Evolutionary conservation across 1,139 yeast species (phyloP), one percentile per base, ranked within the genome.

Genomic region (Tardiomyces blankii): DNA sequence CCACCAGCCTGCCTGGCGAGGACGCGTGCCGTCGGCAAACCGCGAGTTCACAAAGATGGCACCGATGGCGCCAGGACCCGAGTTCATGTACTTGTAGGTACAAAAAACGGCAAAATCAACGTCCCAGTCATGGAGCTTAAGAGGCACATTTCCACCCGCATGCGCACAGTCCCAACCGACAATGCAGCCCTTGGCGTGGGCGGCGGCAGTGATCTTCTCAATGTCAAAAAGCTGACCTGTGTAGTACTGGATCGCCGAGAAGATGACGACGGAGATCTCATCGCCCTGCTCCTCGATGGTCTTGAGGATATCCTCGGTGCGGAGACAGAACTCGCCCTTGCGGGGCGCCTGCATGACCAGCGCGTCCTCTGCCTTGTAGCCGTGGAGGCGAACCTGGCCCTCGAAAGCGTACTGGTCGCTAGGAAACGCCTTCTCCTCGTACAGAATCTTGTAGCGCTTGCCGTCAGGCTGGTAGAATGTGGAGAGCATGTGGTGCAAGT

Each of bases 91-190:
- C 63, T 89, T 89, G 69, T 89, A 89, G 2, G 93, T 80, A 61
- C 97, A 89, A 87, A 95, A 89, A 14, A 78, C 87, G 0, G 96
- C 97, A 68, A 89, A 88, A 63, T 89, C 97, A 1, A 85, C 93
- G 44, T 73, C 68, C 96, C 96, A 88, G 44, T 83, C 86, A 60
- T 89, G 96, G 44, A 89, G 66, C 44, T 73, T 57, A 46, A 89
- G 64, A 1, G 80, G 81, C 1, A 86, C 91, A 61, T 89, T 89
- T 1, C 96, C 97, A 1, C 73, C 93, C 0, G 95, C 96, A 62
- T 89, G 97, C 0, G 97, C 97, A 55, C 89, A 71, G 62, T 89
- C 97, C 96, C 96, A 89, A 0, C 96, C 96, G 8, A 87, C 91
- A 2, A 73, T 59, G 38, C 84, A 73, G 0, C 78, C 80, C 54